Conservation (phyloP, 768 basidiomycete species). For the Termitomyces heimii region DNA sequence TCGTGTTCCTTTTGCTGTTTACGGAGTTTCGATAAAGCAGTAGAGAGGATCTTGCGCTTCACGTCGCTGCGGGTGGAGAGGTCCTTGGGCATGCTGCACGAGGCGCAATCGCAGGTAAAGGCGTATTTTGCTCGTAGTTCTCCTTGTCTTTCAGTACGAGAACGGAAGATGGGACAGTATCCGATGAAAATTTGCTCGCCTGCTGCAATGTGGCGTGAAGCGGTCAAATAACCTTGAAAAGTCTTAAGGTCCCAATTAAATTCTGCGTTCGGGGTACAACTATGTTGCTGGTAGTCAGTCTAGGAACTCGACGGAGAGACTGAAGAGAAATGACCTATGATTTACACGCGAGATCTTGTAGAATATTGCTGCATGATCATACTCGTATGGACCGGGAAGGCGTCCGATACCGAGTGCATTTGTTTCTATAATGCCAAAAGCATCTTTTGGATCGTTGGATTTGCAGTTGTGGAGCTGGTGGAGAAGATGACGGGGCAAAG, state of each 20-base stretch:
- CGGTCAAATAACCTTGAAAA: constrained; percentile 2
- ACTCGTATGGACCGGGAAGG: constrained; percentile 11
- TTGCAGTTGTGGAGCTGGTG: constrained; percentile 11
- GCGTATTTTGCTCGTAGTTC: constrained; percentile 5
- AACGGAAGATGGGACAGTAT: background rate
- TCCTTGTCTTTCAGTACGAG: constrained; percentile 8
- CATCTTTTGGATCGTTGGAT: background rate
- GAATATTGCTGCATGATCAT: constrained; percentile 1
- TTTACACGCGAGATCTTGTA: constrained; percentile 6
- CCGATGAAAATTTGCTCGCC: constrained; percentile 15
- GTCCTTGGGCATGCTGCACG: constrained; percentile 8
- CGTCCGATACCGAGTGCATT: constrained; percentile 8
- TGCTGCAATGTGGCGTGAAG: constrained; percentile 11
- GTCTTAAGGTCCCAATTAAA: constrained; percentile 9
- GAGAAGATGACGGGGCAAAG: background rate
- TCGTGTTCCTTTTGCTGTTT: constrained; percentile 6
- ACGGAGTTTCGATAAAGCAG: background rate
- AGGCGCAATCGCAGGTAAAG: constrained; percentile 14
- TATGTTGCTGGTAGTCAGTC: background rate
- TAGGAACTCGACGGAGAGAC: background rate
- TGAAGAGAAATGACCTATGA: constrained; percentile 11
- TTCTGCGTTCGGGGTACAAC: constrained; percentile 12
- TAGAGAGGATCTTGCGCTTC: constrained; percentile 6
- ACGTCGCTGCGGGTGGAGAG: constrained; percentile 13
- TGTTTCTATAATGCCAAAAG: constrained; percentile 7